Evolutionary conservation across 169 alveolate genomes (phyloP), one percentile per base, ranked within the genome.

Genomic region (Eimeria praecox): DNA sequence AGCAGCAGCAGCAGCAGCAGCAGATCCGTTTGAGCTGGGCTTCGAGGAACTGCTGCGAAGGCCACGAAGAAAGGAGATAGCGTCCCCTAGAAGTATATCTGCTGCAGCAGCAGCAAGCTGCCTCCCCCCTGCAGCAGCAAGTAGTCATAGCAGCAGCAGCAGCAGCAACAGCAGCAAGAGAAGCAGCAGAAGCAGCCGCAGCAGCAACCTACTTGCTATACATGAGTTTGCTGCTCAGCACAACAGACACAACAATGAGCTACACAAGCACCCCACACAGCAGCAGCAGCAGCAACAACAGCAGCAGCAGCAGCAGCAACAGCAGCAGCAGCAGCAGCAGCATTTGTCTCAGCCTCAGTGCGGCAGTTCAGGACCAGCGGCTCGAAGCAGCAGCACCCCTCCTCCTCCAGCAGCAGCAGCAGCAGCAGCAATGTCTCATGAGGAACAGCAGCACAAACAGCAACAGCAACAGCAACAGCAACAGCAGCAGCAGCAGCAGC

Each of bases 271-370:
- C 42, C 77, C n/a, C 42, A 24, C n/a, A 30, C 77, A 66, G 75
- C 40, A 64, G 75, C 75, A 64, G 75, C 75, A 64, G 75, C 75
- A 64, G 75, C 40, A 64, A 27, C n/a, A 12, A 27, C 75, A 64
- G 10, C 75, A 64, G 27, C 40, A 12, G 77, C 77, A 66, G 33
- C 77, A 66, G 77, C 77, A 66, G 4, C 35, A 66, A 30, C 77
- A 66, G 77, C 77, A 66, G 77, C 77, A 66, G 77, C 77, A 64
- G 75, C 75, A 64, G 75, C 75, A 64, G n/a, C 75, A 64, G 75
- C 75, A 64, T 18, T 24, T 27, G 24, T 30, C n/a, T 24, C 77
- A 5, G 77, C 77, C 14, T 16, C 77, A 24, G 33, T 52, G 59
- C 59, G 59, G 14, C 38, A 66, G 59, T 9, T 16, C 38, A 24